Percentiles rank a stretch among this genome's conserved stretches.
These are phyloP conservation scores for Thermomyces lanuginosus DNA, from an alignment of 2,329 filamentous ascomycete species.

Conservation along the genomic window DNA sequence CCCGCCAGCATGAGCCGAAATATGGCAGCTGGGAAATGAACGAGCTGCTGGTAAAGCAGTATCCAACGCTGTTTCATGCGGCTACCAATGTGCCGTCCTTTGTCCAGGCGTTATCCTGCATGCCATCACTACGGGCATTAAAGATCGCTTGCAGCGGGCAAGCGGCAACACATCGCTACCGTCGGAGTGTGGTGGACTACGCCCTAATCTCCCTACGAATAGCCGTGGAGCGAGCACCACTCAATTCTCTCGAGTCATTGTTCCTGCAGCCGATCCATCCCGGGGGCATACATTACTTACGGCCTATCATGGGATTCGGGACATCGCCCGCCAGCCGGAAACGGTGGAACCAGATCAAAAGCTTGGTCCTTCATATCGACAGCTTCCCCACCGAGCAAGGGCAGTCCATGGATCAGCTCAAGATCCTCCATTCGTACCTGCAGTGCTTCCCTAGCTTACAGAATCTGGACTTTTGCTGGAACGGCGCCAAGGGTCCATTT, in stretches of 20 bases:
- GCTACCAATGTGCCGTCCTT: conserved; percentile 78
- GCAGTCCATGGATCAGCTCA: conserved; percentile 51
- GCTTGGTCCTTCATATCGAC: conserved; percentile 56
- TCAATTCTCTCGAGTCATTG: conserved; percentile 50
- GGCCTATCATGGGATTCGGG: conserved; percentile 58
- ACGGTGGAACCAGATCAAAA: conserved; percentile 62
- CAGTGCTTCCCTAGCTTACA: conserved; percentile 51
- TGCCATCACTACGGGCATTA: conserved; percentile 57
- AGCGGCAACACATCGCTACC: conserved; percentile 50
- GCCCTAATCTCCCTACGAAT: conserved; percentile 76
- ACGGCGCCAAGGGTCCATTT: conserved; percentile 54
- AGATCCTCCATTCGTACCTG: conserved; percentile 68
- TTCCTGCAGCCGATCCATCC: conserved; percentile 61
- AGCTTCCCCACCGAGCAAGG: conserved; percentile 44
- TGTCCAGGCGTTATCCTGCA: conserved; percentile 52
- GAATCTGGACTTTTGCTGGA: conserved; percentile 62
- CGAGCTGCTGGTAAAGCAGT: conserved; percentile 69
- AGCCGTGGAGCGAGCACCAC: conserved; percentile 56
- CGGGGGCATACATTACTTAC: conserved; percentile 59
- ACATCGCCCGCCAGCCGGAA: conserved; percentile 53
- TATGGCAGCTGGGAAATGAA: conserved; percentile 67
- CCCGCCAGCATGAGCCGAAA: conserved; percentile 40
- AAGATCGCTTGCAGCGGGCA: conserved; percentile 63
- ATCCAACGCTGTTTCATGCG: conserved; percentile 75
- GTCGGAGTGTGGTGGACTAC: conserved; percentile 69